Conservation (phyloP, 2,329 filamentous ascomycete genomes). For the Fusarium sp. region DNA sequence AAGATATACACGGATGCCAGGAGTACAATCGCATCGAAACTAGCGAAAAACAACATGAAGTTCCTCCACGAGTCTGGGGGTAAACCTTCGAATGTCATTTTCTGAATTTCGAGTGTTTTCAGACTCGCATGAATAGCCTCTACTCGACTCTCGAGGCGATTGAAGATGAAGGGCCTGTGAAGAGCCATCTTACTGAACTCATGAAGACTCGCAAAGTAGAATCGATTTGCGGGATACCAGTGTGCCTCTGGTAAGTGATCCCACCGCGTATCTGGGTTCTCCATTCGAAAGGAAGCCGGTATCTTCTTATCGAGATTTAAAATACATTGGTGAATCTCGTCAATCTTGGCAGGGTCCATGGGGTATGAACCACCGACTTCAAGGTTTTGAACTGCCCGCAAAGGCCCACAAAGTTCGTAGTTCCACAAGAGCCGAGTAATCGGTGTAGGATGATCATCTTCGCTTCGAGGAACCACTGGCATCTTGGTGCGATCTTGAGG, state of each 20-base stretch:
- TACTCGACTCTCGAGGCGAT: slow-evolving; percentile 60
- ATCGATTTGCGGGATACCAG: slow-evolving; percentile 61
- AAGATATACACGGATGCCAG: slow-evolving; percentile 69
- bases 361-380: slow-evolving; percentile 65
- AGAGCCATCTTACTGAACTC: slow-evolving; percentile 67
- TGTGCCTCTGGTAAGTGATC: slow-evolving; percentile 61
- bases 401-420: slow-evolving; percentile 56
- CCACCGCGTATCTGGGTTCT: slow-evolving; percentile 66
- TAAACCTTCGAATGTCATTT: slow-evolving; percentile 58
- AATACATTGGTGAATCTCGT: slow-evolving; percentile 62
- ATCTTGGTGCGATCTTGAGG: slow-evolving; percentile 58
- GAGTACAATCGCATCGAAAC: slow-evolving; percentile 70
- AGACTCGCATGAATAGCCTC: slow-evolving; percentile 66
- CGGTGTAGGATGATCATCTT: slow-evolving; percentile 65
- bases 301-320: slow-evolving; percentile 57
- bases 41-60: slow-evolving; percentile 69
- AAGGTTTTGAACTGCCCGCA: slow-evolving; percentile 64
- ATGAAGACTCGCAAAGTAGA: slow-evolving; percentile 57
- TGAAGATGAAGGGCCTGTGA: slow-evolving; percentile 70
- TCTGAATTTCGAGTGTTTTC: slow-evolving; percentile 64
- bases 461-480: slow-evolving; percentile 57
- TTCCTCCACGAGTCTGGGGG: slow-evolving; percentile 60
- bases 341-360: slow-evolving; percentile 63
- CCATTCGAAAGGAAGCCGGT: slow-evolving; percentile 62
- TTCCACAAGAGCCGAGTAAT: slow-evolving; percentile 63